A percentile compares a stretch with the other conserved stretches of the same genome.
phyloP scores from a whole-genome alignment of 352 stramenopile species.

The Globisporangium canariense region DNA sequence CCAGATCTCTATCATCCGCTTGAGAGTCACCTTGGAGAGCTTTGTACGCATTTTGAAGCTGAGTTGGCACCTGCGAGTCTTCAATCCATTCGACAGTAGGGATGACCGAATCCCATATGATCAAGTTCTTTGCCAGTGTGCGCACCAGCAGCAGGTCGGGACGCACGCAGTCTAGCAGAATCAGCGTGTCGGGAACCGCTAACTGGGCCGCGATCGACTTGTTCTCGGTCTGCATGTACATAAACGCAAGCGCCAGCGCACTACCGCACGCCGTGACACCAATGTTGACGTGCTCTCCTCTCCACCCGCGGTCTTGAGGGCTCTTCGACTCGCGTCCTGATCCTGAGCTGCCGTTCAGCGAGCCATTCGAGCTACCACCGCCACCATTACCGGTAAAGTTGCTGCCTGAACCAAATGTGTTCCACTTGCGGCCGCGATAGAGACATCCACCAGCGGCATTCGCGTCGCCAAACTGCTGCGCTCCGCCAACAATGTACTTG shows the following conservation, averaged over 20 bases:
- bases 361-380: not conserved
- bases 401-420: slow-evolving; percentile 31
- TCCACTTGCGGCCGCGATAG: slow-evolving; percentile 69
- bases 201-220: slow-evolving; percentile 82
- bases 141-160: slow-evolving; percentile 95
- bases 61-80: slow-evolving; percentile 46
- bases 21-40: slow-evolving; percentile 14
- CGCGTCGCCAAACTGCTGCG: slow-evolving; percentile 41
- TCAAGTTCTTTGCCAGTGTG: slow-evolving; percentile 92
- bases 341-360: slow-evolving; percentile 33
- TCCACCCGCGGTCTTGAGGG: slow-evolving; percentile 25
- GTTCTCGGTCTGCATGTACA: slow-evolving; percentile 95
- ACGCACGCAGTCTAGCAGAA: slow-evolving; percentile 94
- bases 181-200: slow-evolving; percentile 92
- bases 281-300: slow-evolving; percentile 92
- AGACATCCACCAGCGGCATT: slow-evolving; percentile 54
- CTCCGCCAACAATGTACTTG: slow-evolving; percentile 91
- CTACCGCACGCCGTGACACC: slow-evolving; percentile 93
- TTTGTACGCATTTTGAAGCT: slow-evolving; percentile 52
- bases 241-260: slow-evolving; percentile 93
- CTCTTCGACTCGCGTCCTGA: slow-evolving; percentile 56
- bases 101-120: slow-evolving; percentile 94
- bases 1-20: slow-evolving; percentile 10
- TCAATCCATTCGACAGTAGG: slow-evolving; percentile 91
- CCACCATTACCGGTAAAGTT: slow-evolving; percentile 17